Percentiles rank a stretch among this genome's conserved stretches.
phyloP scores from a whole-genome alignment of 1,284 basidiomycete genomes.

The Prillingera fragicola region DNA sequence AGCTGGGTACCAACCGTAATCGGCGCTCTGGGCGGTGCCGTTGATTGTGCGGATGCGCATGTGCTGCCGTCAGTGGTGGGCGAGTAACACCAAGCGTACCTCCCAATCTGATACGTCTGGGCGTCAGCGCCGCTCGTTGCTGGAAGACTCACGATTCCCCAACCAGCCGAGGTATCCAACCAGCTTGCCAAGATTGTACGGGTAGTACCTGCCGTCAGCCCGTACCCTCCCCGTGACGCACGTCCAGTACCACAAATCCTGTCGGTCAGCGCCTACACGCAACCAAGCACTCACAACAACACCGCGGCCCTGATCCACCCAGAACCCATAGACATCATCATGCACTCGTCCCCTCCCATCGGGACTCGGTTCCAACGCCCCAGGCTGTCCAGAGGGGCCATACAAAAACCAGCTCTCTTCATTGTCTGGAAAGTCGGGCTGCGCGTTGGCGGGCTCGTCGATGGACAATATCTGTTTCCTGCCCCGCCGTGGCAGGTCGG shows the following conservation, averaged over 20 bases:
- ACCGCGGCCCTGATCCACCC: conserved; percentile 37
- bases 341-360: conserved; percentile 29
- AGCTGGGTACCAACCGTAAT: conserved; percentile 40
- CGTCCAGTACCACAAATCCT: conserved; percentile 46
- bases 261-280: not conserved
- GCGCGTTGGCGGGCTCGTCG: conserved; percentile 32
- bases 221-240: conserved; percentile 1
- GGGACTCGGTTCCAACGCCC: conserved; percentile 14
- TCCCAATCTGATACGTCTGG: conserved; percentile 45
- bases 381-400: conserved; percentile 32
- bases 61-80: conserved; percentile 21
- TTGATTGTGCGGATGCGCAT: conserved; percentile 39
- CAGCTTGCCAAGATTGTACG: conserved; percentile 45
- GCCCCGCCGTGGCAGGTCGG: conserved; percentile 20
- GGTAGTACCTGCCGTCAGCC: conserved; percentile 34
- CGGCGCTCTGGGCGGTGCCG: conserved; percentile 34
- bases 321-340: conserved; percentile 42
- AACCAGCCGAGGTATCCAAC: conserved; percentile 38
- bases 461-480: conserved; percentile 25
- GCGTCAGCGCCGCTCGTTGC: not conserved
- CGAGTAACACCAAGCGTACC: conserved; percentile 10
- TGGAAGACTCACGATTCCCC: conserved; percentile 37
- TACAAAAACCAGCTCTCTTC: conserved; percentile 30
- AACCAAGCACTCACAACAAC: conserved; percentile 30
- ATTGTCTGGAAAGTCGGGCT: conserved; percentile 29